Percentiles rank a stretch among this genome's conserved stretches.
These are phyloP conservation scores for Kluyveromyces siamensis DNA, from an alignment of 805 yeast species.

Conservation along the genomic window DNA sequence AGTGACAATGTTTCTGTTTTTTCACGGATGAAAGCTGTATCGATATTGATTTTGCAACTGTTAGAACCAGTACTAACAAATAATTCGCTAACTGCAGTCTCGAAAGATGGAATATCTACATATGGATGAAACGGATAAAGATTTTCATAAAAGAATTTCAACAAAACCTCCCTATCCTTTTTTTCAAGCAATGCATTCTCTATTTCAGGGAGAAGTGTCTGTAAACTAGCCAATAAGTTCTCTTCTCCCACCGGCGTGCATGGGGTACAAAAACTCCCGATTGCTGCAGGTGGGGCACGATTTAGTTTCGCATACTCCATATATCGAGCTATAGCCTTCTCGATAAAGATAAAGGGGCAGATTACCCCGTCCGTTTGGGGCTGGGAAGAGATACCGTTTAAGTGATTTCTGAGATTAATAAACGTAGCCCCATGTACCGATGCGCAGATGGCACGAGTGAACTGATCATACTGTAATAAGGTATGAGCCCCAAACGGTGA, in stretches of 20 bases:
- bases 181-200: no score
- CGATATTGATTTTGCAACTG: constrained; percentile 1
- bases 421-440: constrained; percentile 2
- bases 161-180: not conserved
- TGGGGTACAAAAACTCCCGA: not conserved
- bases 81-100: constrained; percentile 2
- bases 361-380: no score
- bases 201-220: no score
- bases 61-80: constrained; percentile 1
- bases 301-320: not conserved
- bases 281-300: not conserved
- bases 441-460: constrained; percentile 1
- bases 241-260: no score
- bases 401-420: not conserved
- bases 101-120: constrained; percentile 11
- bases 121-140: constrained; percentile 16
- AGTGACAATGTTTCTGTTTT: no score
- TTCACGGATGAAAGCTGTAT: not conserved
- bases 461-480: not conserved
- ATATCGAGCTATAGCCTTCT: not conserved
- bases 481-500: constrained; percentile 1
- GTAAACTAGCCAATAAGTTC: no score
- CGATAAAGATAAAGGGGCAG: not conserved
- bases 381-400: no score
- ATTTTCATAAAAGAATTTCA: constrained; percentile 12